Evolutionary conservation across 1,139 yeast species (phyloP), one percentile per base, ranked within the genome.

Genomic region (Kodamaea fungicola): DNA sequence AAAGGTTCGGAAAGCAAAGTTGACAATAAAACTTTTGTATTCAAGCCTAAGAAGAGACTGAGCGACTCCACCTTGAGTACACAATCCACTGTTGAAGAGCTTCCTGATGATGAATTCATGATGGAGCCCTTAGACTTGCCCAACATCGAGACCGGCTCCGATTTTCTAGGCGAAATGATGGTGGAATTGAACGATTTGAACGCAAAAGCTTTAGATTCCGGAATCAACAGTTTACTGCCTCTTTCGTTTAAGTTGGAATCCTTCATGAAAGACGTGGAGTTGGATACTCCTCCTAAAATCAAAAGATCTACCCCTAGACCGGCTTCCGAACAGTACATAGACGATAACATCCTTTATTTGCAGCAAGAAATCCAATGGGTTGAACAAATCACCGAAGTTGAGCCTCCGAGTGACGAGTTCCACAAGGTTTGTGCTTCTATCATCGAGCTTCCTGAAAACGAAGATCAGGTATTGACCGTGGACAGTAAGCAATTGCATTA

Each of bases 251-350:
- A 31, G n/a, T 9, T 8, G 8, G 65, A 61, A 25, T 70, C 70
- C 26, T 63, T 67, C 42, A 57, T 71, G 40, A 58, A 55, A 37
- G 76, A 71, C 50, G 76, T 70, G 42, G 76, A 71, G 44, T 35
- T 23, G 28, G 28, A 12, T 13, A 2, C 29, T 30, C 26, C 30
- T 23, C 16, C 23, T 31, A 22, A 19, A 21, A 8, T 34, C 30
- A 8, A 26, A 34, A 9, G 27, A 28, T 16, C 37, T 31, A 8
- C 9, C 12, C n/a, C 32, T 23, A 35, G 49, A 12, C 43, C 49
- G 2, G 22, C 36, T 12, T 50, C 54, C 10, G 61, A 59, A 22
- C 60, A 57, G 21, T 64, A 66, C 40, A 49, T 61, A 25, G 73
- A 66, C 43, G 72, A 65, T 13, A 65, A 64, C 40, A 55, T 65